These are phyloP conservation scores for Hyaloscypha finlandica DNA, from an alignment of 495 filamentous ascomycete species.

Conservation along the genomic window DNA sequence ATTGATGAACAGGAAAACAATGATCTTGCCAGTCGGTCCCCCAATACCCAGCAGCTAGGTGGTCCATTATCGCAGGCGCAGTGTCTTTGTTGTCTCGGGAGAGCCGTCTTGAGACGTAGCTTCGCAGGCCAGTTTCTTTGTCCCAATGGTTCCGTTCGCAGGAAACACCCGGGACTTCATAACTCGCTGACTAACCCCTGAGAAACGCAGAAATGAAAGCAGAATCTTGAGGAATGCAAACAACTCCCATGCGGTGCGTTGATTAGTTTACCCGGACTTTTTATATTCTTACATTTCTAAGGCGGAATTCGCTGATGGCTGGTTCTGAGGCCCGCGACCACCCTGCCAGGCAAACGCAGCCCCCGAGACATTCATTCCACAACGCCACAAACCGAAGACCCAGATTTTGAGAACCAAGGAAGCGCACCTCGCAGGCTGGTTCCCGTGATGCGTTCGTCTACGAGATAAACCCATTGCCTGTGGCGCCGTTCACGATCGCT, in stretches of 20 bases:
- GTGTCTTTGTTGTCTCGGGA: slow-evolving; percentile 37
- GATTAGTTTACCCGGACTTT: slow-evolving; percentile 19
- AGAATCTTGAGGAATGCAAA: slow-evolving; percentile 23
- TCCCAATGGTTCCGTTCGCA: slow-evolving; percentile 24
- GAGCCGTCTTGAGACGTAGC: slow-evolving; percentile 27
- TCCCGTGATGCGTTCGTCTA: slow-evolving; percentile 26
- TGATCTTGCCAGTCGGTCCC: slow-evolving; percentile 28
- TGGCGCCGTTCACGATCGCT: slow-evolving; percentile 62
- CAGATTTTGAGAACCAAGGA: slow-evolving; percentile 18
- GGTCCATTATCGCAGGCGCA: slow-evolving; percentile 30
- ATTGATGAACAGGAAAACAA: slow-evolving; percentile 35
- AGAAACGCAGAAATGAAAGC: slow-evolving; percentile 20
- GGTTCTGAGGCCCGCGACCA: slow-evolving; percentile 4
- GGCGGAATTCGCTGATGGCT: slow-evolving; percentile 18
- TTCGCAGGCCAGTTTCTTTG: slow-evolving; percentile 28
- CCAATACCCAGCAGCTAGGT: slow-evolving; percentile 18
- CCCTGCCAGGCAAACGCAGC: slow-evolving; percentile 24
- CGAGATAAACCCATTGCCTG: slow-evolving; percentile 59
- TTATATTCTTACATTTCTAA: slow-evolving; percentile 30
- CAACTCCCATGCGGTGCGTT: slow-evolving; percentile 10
- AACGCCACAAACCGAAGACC: slow-evolving; percentile 25
- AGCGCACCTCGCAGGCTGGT: slow-evolving; percentile 5
- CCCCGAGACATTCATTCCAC: slow-evolving; percentile 28
- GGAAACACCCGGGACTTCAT: slow-evolving; percentile 12
- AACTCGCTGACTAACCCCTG: slow-evolving; percentile 15